phyloP scores from a whole-genome alignment of 768 basidiomycete genomes.

The Leccinum subgranulosum region DNA sequence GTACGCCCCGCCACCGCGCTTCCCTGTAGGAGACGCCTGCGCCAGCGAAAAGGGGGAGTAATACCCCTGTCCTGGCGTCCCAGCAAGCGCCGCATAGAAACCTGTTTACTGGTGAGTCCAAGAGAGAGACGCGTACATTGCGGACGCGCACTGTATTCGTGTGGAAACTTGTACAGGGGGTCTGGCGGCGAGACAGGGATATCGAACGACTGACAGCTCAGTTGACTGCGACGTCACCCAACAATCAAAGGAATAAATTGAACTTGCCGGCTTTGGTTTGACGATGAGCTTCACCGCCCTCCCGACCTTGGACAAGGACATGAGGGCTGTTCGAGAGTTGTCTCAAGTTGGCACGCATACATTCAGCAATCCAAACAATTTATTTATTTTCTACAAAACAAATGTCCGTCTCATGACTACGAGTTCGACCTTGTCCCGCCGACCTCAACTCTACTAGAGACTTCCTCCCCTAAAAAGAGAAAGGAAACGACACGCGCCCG shows the following conservation, averaged over 20 bases:
- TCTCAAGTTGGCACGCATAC: background rate
- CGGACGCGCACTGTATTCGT: conserved; percentile 17
- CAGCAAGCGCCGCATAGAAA: conserved; percentile 21
- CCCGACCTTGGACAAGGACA: conserved; percentile 14
- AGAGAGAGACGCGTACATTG: too few relatives aligned
- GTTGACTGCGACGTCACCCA: background rate
- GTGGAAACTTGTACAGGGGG: conserved; percentile 25
- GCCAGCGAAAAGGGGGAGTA: conserved; percentile 9
- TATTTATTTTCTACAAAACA: conserved; percentile 4
- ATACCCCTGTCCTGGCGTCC: conserved; percentile 9
- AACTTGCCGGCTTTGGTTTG: conserved; percentile 30
- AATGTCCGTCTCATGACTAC: conserved; percentile 71
- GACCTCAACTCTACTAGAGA: conserved; percentile 62
- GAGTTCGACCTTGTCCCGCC: conserved; percentile 37
- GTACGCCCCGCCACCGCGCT: background rate
- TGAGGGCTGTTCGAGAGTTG: background rate
- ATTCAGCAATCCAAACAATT: conserved; percentile 10
- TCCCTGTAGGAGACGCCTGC: background rate
- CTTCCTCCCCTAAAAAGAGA: conserved; percentile 16
- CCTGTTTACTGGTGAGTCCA: conserved; percentile 9
- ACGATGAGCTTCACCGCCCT: conserved; percentile 23
- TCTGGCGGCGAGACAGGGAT: conserved; percentile 25
- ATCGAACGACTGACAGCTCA: conserved; percentile 22
- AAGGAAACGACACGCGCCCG: conserved; percentile 33
- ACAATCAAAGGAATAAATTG: background rate